A percentile compares a stretch with the other conserved stretches of the same genome.
phyloP scores from a whole-genome alignment of 2,329 filamentous ascomycete genomes.

The Alternaria sp. region DNA sequence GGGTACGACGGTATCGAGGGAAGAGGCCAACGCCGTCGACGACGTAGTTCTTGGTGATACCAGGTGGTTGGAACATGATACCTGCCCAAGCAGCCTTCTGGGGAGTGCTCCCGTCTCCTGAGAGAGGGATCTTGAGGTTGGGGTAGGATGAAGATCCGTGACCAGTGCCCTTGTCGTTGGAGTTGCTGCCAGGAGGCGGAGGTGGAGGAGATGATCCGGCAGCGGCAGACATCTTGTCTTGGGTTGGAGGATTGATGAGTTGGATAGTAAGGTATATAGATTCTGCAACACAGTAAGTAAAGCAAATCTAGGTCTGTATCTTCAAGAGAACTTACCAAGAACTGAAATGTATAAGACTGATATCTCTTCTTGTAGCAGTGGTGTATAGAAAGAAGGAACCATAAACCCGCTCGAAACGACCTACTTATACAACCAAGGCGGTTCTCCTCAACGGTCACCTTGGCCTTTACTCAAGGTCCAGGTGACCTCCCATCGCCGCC shows the following conservation, averaged over 20 bases:
- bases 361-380: neutral
- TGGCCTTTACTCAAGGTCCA: neutral
- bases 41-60: neutral
- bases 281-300: rapidly evolving
- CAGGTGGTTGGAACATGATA: neutral
- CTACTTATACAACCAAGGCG: neutral
- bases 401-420: neutral
- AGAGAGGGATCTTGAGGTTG: neutral
- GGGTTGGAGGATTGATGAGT: neutral
- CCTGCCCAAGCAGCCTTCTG: neutral
- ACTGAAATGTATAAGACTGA: neutral
- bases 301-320: rapidly evolving
- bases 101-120: neutral
- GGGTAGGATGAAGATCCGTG: neutral
- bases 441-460: neutral
- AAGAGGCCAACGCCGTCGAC: neutral
- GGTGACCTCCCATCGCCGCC: neutral
- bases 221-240: neutral
- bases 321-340: neutral
- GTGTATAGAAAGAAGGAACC: neutral
- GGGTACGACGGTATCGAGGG: neutral
- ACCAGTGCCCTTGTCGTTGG: neutral
- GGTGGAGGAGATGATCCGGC: neutral
- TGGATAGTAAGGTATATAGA: neutral
- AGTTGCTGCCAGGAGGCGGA: neutral